Base-by-base conservation (phyloP, 208 protist species). In the Trypanosoma scelopori region DNA sequence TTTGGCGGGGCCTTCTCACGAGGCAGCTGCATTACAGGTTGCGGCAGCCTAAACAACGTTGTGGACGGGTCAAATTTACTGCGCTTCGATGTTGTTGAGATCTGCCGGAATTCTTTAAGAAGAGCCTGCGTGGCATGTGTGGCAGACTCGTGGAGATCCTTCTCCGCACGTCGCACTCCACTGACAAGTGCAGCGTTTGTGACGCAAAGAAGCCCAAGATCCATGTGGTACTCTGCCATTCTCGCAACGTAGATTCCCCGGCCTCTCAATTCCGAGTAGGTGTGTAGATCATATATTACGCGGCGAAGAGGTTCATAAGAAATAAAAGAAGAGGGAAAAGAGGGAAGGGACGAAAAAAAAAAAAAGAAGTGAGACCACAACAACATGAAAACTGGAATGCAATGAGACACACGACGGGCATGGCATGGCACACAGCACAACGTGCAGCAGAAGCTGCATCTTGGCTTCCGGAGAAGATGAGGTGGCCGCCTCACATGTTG, bases 1-100 rank as follows among this genome's bases (percentile, higher is more conserved):
- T 82, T 87, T 20, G 89, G 89, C 58, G 87, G 85, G 50, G 92
- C 87, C 87, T 97, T 97, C 80, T 97, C 92, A 45, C 92, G 87
- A 46, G 92, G 92, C 30, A 97, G 80, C 65, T 75, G 81, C 85
- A 91, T 85, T 42, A 83, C 79, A 35, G 90, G 88, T 63, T 89
- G 85, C 18, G 92, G 92, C 20, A 97, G 79, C 72, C 85, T 68
- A 59, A 94, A 74, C 28, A 96, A 51, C 43, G 73, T 76, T 12
- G 73, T 78, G 18, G 77, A 66, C 50, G 79, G 78, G 49, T 91
- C 87, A 65, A 85, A 89, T 77, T 95, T 95, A 49, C 81, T 76
- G 60, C 89, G 89, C 76, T 92, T 93, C 30, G 66, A 71, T 65
- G 74, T 73, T 22, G 79, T 89, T 22, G 90, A 85, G 28, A 95